Conservation (phyloP, 164 flowering plant genomes). For the Liriodendron chinense region DNA sequence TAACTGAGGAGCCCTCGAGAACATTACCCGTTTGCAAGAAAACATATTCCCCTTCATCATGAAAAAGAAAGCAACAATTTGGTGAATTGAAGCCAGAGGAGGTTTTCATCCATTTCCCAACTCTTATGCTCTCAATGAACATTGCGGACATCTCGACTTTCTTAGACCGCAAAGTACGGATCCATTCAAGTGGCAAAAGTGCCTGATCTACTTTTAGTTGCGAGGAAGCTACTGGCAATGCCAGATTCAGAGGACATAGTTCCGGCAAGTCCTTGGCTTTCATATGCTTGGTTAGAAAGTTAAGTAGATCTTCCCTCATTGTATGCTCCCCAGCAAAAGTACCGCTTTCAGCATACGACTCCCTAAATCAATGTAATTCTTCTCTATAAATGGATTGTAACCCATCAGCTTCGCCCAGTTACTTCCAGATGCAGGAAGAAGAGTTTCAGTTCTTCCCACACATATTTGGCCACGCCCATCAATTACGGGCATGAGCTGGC, state of each 20-base stretch:
- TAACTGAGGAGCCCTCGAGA: conserved; percentile 53
- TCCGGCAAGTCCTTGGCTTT: conserved; percentile 51
- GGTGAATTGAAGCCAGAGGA: conserved; percentile 42
- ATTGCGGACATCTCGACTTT: conserved; percentile 17
- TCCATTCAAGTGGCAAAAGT: conserved; percentile 50
- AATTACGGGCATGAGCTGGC: conserved; percentile 38
- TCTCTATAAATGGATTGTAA: conserved; percentile 49
- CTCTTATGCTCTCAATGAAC: conserved; percentile 39
- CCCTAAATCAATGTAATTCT: conserved; percentile 43
- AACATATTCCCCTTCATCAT: conserved; percentile 32
- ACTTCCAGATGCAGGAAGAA: conserved; percentile 61
- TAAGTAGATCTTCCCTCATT: conserved; percentile 18
- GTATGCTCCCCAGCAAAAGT: conserved; percentile 33
- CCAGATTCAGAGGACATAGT: conserved; percentile 45
- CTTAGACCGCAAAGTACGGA: conserved; percentile 18
- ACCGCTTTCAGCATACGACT: conserved; percentile 36
- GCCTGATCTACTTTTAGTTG: conserved; percentile 46
- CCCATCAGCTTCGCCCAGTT: conserved; percentile 48
- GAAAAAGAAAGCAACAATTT: conserved; percentile 37
- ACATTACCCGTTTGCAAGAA: conserved; percentile 36
- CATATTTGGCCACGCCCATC: conserved; percentile 31
- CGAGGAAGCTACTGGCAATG: conserved; percentile 31
- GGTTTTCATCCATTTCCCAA: conserved; percentile 54
- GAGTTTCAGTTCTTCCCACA: conserved; percentile 15
- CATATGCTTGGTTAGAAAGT: conserved; percentile 28